These are phyloP conservation scores for Erodium maritimum DNA, from an alignment of 345 rosid species.

Conservation along the genomic window DNA sequence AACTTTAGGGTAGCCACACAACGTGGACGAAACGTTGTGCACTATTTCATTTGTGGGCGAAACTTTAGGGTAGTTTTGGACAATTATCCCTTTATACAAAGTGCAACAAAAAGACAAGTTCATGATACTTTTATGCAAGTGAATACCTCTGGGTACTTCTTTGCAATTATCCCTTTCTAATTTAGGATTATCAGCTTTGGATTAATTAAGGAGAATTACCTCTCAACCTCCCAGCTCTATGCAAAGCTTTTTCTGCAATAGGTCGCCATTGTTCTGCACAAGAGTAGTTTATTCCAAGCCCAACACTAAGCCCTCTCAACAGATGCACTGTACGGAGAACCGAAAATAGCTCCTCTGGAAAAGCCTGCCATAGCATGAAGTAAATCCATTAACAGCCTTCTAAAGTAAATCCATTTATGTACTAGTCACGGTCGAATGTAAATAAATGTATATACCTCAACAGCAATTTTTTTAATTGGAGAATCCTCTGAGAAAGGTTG, in stretches of 20 bases:
- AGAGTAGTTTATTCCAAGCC: constrained; percentile 73
- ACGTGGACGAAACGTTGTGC: too few species aligned
- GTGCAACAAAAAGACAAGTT: too few species aligned
- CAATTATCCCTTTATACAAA: too few species aligned
- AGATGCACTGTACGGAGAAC: constrained; percentile 78
- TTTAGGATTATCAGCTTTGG: too few species aligned
- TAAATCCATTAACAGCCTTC: too few species aligned
- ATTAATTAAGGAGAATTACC: constrained; percentile 30
- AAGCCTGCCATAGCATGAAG: constrained; percentile 31
- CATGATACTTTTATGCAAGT: too few species aligned
- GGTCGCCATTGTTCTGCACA: constrained; percentile 84
- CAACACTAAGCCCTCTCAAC: constrained; percentile 85
- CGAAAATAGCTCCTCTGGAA: constrained; percentile 87
- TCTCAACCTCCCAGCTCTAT: constrained; percentile 53
- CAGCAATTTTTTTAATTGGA: constrained; percentile 61
- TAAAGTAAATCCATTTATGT: too few species aligned
- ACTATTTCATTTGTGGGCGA: too few species aligned
- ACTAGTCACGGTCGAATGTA: background rate
- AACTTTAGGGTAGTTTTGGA: too few species aligned
- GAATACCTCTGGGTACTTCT: too few species aligned
- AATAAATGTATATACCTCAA: constrained; percentile 30
- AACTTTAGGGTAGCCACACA: too few species aligned
- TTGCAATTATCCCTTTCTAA: too few species aligned
- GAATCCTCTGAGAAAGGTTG: constrained; percentile 87
- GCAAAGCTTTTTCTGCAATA: constrained; percentile 75